Evolutionary conservation across 805 yeast genomes (phyloP).

Genomic region (Spathaspora girioi): DNA sequence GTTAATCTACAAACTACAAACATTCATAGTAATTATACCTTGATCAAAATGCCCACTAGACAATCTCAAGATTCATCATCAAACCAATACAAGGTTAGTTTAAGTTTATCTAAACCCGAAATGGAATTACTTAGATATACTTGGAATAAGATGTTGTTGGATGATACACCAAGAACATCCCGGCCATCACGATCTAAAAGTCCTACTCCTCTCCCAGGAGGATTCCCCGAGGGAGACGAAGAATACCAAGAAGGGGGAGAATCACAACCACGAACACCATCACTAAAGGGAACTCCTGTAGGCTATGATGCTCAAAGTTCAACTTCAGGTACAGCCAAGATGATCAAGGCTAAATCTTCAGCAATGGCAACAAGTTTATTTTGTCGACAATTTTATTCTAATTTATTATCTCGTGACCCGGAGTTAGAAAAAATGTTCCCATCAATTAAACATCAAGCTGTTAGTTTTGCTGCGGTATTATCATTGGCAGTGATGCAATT

Average conservation of each 20-base stretch:
- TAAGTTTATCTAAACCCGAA: slow-evolving; percentile 29
- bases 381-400: slow-evolving; percentile 73
- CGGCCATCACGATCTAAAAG: slow-evolving; percentile 7
- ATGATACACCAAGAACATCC: slow-evolving; percentile 15
- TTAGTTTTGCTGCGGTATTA: slow-evolving; percentile 75
- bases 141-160: slow-evolving; percentile 44
- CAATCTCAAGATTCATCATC: slow-evolving; percentile 15
- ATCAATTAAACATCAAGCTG: slow-evolving; percentile 73
- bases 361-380: slow-evolving; percentile 49
- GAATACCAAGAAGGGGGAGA: slow-evolving; percentile 4
- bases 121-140: slow-evolving; percentile 44
- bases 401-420: slow-evolving; percentile 59
- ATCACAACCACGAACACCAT: not conserved
- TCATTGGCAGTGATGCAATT: slow-evolving; percentile 63
- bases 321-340: slow-evolving; percentile 2
- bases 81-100: slow-evolving; percentile 15
- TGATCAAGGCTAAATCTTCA: slow-evolving; percentile 10
- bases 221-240: not conserved
- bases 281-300: no score
- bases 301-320: not conserved
- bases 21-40: slow-evolving; percentile 16
- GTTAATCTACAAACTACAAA: not conserved
- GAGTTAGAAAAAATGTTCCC: slow-evolving; percentile 65
- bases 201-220: slow-evolving; percentile 9
- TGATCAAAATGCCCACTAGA: slow-evolving; percentile 21